phyloP scores from a whole-genome alignment of 306 rosid species.

The Cucurbita maxima region DNA sequence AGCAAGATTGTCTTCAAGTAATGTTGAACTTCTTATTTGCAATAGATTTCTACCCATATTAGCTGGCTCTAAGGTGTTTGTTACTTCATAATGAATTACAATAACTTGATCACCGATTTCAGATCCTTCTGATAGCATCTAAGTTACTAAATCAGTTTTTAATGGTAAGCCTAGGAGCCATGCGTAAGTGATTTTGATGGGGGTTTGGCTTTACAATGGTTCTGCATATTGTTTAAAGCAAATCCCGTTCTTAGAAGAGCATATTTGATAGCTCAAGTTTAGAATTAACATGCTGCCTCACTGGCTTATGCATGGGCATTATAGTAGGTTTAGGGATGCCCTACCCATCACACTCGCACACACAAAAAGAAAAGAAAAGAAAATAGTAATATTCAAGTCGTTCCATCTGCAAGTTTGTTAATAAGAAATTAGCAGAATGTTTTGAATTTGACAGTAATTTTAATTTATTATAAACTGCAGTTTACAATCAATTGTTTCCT shows the following conservation, averaged over 20 bases:
- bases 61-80: not conserved
- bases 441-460: not conserved
- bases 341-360: not conserved
- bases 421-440: not conserved
- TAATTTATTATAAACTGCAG: not conserved
- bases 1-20: not conserved
- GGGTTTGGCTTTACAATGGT: not conserved
- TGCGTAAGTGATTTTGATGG: not conserved
- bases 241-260: not conserved
- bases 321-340: not conserved
- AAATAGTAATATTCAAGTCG: not conserved
- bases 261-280: not conserved
- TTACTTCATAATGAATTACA: not conserved
- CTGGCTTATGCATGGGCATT: not conserved
- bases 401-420: not conserved
- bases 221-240: not conserved
- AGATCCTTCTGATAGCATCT: not conserved
- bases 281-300: not conserved
- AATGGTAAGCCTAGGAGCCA: not conserved
- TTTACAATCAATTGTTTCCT: not conserved
- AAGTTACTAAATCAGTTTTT: not conserved
- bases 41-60: not conserved
- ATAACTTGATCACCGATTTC: not conserved
- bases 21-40: not conserved
- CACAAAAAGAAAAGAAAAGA: not conserved